phyloP scores from a whole-genome alignment of 352 stramenopile species.

The Discostella stelligera region DNA sequence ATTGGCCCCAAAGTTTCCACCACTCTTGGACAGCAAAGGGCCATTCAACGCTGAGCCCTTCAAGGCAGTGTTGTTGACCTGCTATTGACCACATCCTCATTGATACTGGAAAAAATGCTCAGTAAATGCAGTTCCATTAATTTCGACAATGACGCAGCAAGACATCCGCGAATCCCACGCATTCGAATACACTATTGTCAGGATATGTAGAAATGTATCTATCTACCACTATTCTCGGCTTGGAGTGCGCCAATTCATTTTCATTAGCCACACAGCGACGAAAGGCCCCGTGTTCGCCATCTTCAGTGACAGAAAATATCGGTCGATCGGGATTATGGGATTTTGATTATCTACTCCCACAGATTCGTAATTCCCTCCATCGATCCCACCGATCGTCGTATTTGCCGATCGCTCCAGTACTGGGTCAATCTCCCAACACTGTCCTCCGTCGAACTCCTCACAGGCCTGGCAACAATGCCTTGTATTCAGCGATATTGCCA shows the following conservation, averaged over 20 bases:
- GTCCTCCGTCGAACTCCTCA: conserved; percentile 34
- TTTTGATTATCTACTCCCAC: conserved; percentile 52
- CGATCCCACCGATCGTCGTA: conserved; percentile 24
- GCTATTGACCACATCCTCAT: no score
- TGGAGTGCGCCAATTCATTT: conserved; percentile 24
- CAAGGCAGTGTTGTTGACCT: no score
- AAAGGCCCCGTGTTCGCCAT: conserved; percentile 42
- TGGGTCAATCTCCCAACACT: conserved; percentile 41
- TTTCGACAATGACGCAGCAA: no score
- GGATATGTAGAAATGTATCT: conserved; percentile 18
- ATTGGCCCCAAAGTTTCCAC: no score
- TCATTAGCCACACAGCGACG: conserved; percentile 41
- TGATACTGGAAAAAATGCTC: no score
- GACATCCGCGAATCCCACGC: no score
- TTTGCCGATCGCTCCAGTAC: background rate
- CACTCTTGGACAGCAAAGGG: no score
- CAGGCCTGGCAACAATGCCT: conserved; percentile 43
- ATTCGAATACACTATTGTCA: conserved; percentile 33
- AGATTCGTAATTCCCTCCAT: conserved; percentile 30
- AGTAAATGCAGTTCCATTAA: no score
- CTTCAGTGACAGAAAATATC: conserved; percentile 62
- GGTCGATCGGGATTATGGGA: conserved; percentile 35
- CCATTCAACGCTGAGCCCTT: no score
- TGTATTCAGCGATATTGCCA: conserved; percentile 58
- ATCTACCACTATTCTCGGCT: background rate